Evolutionary conservation across 345 rosid genomes (phyloP), one percentile per base, ranked within the genome.

Genomic region (Aurinia saxatilis): DNA sequence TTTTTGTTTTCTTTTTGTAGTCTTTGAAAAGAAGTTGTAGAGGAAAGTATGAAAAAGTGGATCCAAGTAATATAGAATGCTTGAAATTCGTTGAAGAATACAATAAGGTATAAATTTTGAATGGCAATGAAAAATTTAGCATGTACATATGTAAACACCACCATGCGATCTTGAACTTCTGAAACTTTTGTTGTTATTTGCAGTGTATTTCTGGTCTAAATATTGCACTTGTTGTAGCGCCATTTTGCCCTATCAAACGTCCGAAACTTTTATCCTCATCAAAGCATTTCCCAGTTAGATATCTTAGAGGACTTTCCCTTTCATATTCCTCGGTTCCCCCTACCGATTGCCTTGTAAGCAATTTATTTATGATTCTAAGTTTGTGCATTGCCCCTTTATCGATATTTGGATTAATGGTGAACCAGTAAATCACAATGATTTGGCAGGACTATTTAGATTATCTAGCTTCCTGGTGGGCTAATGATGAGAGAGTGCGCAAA

Each of bases 401-500:
- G 4, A 6, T 31, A 31, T 31, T 31, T 23, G 27, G 27, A 23
- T 27, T 6, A 27, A 27, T 27, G 7, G 31, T 27, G 6, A 27
- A 27, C 31, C 6, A 27, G 31, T 27, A 27, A 5, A 27, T 27
- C 7, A 5, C 31, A 27, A 27, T 27, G 31, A 6, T 27, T 27
- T 5, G 31, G 31, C 31, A 27, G 31, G 31, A 27, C 5, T 27
- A 27, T 27, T 27, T 27, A 27, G 30, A 54, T 3, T 42, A 12
- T 7, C 8, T 23, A 37, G 2, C 67, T 17, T 14, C 29, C 8
- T 4, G 7, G 4, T 63, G 50, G 68, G 59, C 68, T 25, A 63
- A 63, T 63, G 59, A 63, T 7, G 18, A 50, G 40, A 27, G 19
- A 9, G 68, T 63, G 29, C 59, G 40, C 18, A 50, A 63, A 63